phyloP scores from a whole-genome alignment of 495 filamentous ascomycete genomes.

The Pyrenula aspistea region DNA sequence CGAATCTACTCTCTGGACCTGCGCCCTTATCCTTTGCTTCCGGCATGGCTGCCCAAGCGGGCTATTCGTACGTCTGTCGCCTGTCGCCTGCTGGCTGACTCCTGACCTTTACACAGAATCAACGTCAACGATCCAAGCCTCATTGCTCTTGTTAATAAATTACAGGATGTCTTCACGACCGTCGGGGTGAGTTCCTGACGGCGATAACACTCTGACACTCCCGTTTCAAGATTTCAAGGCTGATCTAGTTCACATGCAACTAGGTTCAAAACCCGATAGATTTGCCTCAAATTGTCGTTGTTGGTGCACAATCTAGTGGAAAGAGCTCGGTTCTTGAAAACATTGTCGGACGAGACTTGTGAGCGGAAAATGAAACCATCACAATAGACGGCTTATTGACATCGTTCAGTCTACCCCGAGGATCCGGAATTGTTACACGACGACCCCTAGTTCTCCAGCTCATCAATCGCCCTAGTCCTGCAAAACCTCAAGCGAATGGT shows the following conservation, averaged over 20 bases:
- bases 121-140: slow-evolving; percentile 71
- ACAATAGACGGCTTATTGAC: slow-evolving; percentile 4
- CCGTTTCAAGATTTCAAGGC: not conserved
- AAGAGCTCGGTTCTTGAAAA: slow-evolving; percentile 99
- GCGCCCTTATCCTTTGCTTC: not conserved
- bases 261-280: slow-evolving; percentile 97
- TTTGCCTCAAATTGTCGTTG: slow-evolving; percentile 95
- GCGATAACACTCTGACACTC: not conserved
- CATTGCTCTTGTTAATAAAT: slow-evolving; percentile 95
- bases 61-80: not conserved
- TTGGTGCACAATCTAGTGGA: slow-evolving; percentile 96
- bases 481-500: slow-evolving; percentile 57
- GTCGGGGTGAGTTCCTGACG: slow-evolving; percentile 66
- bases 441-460: slow-evolving; percentile 94
- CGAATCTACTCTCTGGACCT: not conserved
- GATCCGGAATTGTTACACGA: slow-evolving; percentile 94
- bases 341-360: slow-evolving; percentile 99
- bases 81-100: slow-evolving; percentile 12
- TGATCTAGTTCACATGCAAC: slow-evolving; percentile 2
- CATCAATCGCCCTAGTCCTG: slow-evolving; percentile 66
- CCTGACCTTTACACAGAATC: slow-evolving; percentile 38
- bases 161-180: slow-evolving; percentile 98
- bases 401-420: slow-evolving; percentile 71
- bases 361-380: slow-evolving; percentile 22
- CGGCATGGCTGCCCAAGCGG: not conserved